Base-by-base conservation (phyloP, 2,329 filamentous ascomycete species). In the Trichothecium roseum region DNA sequence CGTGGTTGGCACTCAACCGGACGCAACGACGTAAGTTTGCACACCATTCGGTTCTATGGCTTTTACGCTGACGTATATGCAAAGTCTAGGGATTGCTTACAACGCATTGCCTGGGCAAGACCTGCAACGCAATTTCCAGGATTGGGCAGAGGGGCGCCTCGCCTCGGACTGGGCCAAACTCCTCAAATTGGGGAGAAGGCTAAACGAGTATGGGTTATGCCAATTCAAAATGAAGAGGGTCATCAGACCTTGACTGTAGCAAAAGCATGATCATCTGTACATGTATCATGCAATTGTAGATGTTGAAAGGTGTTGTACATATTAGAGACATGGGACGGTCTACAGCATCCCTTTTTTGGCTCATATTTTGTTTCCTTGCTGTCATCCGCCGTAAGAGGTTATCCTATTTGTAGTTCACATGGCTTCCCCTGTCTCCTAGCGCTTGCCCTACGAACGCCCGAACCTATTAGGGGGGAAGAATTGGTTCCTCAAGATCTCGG, bases 41-140 rank as follows among this genome's bases (percentile, higher is more conserved):
- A 30, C 30, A 9, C 4, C 7, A 28, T 15, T 4, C 14, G 18
- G 22, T 26, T 28, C 13, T 17, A 13, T 28, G 15, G 12, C 29
- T 30, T 13, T 30, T 15, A n/a, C 16, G 16, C 7, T 31, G 13
- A 18, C 18, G 38, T 36, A 16, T 43, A 5, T 34, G 29, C 10
- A 37, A 37, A 87, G 84, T 20, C 64, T 94, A 32, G 85, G 79
- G 13, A 72, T 80, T 18, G 68, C 86, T 39, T 86, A 84, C 56
- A 91, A 89, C 47, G 79, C 76, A 8, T 69, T 86, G 3, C 77
- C 74, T 3, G 74, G 71, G 39, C 69, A 72, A 40, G 68, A 70
- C 35, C 69, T 76, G 48, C 85, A 91, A 54, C 63, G 69, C 5
- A 64, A 75, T 27, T 80, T 93, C 38, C 78, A 87, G 52, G 62